Base-by-base conservation (phyloP, 2,329 filamentous ascomycete genomes). In the Penicillium psychrosexuale region DNA sequence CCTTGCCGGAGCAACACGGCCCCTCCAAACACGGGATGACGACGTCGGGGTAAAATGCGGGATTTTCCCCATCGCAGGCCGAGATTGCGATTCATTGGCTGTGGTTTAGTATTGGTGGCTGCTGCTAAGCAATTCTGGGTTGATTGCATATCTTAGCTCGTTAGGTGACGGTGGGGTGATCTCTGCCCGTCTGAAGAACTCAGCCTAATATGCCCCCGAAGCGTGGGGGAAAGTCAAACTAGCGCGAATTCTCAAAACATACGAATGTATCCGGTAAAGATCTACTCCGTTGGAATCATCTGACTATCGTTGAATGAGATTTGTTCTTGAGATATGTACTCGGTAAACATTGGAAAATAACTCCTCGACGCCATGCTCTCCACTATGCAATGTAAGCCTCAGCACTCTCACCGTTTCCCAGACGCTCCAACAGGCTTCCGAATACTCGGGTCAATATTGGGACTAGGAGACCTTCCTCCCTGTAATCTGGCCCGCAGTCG, bases 401-500 rank as follows among this genome's bases (percentile, higher is more conserved):
- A 7, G 33, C 38, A 31, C 15, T 38, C 39, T 60, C 47, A 65
- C 47, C 61, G 51, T 51, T 64, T 58, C 30, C 59, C 61, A 30
- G 55, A 46, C 33, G 58, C 46, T n/a, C 70, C 70, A 49, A 71
- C 64, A 2, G 70, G 70, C 58, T 72, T 72, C 43, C 70, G 58
- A 46, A 61, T 55, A 58, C 59, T 66, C n/a, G 69, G 66, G 60
- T 72, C 69, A 42, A 66, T 47, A 56, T 65, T 66, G 9, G 72
- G 68, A 53, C 69, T 73, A 19, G 69, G 68, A 11, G 70, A 70
- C 43, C 69, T 59, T 6, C 69, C 67, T n/a, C 83, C 82, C 80
- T 91, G 91, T 43, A 96, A 76, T 58, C 90, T 79, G 66, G 91
- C 90, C 69, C 91, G 90, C 64, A 97, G 77, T 63, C 90, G 81